phyloP scores from a whole-genome alignment of 1,139 yeast genomes.

The Candida mesenterica region DNA sequence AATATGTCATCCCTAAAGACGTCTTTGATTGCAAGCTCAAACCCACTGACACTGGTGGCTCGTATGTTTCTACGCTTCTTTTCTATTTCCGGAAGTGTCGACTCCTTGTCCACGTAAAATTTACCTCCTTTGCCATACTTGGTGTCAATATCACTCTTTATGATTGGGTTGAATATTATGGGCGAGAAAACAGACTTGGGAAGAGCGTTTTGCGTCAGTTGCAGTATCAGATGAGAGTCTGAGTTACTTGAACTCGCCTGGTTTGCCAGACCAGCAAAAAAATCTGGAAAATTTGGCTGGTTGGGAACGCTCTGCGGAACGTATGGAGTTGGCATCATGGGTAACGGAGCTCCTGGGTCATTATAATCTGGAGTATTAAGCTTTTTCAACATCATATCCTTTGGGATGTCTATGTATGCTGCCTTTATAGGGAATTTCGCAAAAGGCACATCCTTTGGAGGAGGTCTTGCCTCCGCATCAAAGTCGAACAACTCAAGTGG shows the following conservation, averaged over 20 bases:
- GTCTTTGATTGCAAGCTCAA: slow-evolving; percentile 18
- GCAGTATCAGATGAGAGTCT: not conserved
- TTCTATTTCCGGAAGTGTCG: slow-evolving; percentile 23
- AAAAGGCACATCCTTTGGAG: not conserved
- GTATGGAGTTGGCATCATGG: slow-evolving; percentile 57
- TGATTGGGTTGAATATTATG: slow-evolving; percentile 72
- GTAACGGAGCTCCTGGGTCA: slow-evolving; percentile 83
- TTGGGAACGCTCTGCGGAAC: not conserved
- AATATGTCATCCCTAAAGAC: not conserved
- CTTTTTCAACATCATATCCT: slow-evolving; percentile 40
- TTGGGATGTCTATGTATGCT: slow-evolving; percentile 51
- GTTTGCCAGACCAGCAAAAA: not conserved
- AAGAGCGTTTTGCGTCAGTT: slow-evolving; percentile 1
- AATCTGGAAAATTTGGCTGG: not conserved
- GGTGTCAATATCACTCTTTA: slow-evolving; percentile 71
- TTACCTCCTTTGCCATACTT: slow-evolving; percentile 87
- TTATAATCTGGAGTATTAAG: slow-evolving; percentile 54
- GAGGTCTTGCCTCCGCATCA: not conserved
- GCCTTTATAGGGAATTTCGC: slow-evolving; percentile 8
- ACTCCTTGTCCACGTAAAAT: slow-evolving; percentile 56
- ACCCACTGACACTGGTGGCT: slow-evolving; percentile 45
- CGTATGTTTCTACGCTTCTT: slow-evolving; percentile 24
- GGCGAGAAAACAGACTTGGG: slow-evolving; percentile 72
- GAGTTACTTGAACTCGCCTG: not conserved
- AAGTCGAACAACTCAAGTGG: not conserved